A percentile compares a stretch with the other conserved stretches of the same genome.
Conservation (phyloP, 2,329 filamentous ascomycete genomes). For the Xylaria sp. region DNA sequence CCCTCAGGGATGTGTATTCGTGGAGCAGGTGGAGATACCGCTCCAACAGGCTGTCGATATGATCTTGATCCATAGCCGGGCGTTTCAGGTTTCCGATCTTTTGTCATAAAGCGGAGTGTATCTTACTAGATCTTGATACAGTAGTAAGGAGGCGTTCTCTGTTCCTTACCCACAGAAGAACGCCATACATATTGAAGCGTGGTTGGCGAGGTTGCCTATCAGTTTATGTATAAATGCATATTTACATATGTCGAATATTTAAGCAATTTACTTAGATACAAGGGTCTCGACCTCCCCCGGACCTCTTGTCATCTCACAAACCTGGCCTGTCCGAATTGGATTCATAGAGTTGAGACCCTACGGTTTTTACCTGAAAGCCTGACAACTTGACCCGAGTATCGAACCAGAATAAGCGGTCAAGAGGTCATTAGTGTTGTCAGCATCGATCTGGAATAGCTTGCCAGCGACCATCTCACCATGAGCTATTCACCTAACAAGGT, state of each 20-base stretch:
- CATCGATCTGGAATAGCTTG: background rate
- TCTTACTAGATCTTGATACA: background rate
- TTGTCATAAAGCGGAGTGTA: background rate
- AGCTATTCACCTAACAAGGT: background rate
- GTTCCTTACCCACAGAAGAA: background rate
- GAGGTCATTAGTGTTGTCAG: background rate
- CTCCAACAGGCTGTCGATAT: constrained; percentile 71
- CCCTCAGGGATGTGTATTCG: constrained; percentile 70
- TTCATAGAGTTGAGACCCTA: background rate
- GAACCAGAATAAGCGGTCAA: constrained; percentile 1
- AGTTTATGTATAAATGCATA: constrained; percentile 4
- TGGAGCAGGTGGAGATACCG: constrained; percentile 74
- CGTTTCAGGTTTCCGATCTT: background rate
- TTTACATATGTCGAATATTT: background rate
- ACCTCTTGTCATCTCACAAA: background rate
- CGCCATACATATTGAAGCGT: background rate
- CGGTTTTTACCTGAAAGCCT: background rate
- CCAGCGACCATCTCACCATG: background rate
- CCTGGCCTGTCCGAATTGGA: background rate
- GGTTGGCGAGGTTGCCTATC: background rate
- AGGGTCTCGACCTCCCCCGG: no score
- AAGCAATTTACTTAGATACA: background rate
- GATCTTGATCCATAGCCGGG: constrained; percentile 46
- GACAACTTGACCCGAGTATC: background rate
- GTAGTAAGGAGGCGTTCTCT: background rate